Conservation (phyloP, 257 asterid species). For the Penstemon davidsonii region DNA sequence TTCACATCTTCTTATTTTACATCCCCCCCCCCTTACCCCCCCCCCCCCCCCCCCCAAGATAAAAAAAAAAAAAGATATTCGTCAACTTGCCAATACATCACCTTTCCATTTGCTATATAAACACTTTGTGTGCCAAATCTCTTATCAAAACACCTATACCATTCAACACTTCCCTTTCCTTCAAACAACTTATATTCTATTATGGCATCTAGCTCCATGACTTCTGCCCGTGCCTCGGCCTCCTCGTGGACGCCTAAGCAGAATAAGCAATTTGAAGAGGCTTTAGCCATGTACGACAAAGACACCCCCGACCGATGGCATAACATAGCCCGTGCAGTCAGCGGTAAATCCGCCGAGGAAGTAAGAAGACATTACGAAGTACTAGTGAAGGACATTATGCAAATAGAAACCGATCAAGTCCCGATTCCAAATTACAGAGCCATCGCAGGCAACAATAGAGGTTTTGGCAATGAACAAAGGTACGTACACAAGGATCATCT, state of each 20-base stretch:
- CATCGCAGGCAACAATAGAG: conserved; percentile 25
- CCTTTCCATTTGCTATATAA: conserved; percentile 40
- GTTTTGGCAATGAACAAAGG: conserved; percentile 33
- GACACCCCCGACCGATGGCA: conserved; percentile 41
- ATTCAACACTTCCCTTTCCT: conserved; percentile 24
- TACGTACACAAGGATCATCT: neutral
- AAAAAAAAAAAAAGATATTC: conserved; percentile 29
- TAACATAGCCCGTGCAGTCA: conserved; percentile 34
- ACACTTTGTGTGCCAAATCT: conserved; percentile 24
- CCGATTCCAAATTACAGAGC: conserved; percentile 37
- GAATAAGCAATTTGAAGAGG: conserved; percentile 39
- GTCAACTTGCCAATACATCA: conserved; percentile 46
- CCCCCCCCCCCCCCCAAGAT: neutral
- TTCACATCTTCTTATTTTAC: neutral
- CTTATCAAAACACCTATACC: conserved; percentile 29
- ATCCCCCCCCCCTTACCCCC: conserved; percentile 5
- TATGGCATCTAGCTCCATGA: conserved; percentile 51
- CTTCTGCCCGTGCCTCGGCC: conserved; percentile 36
- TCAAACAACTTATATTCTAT: neutral
- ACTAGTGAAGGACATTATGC: conserved; percentile 33
- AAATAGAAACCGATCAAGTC: conserved; percentile 38
- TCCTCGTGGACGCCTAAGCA: conserved; percentile 35
- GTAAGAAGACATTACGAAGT: conserved; percentile 36
- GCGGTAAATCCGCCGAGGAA: conserved; percentile 36
- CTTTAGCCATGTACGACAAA: conserved; percentile 34